phyloP scores from a whole-genome alignment of 1,284 basidiomycete genomes.

The Sporisorium exsertum region DNA sequence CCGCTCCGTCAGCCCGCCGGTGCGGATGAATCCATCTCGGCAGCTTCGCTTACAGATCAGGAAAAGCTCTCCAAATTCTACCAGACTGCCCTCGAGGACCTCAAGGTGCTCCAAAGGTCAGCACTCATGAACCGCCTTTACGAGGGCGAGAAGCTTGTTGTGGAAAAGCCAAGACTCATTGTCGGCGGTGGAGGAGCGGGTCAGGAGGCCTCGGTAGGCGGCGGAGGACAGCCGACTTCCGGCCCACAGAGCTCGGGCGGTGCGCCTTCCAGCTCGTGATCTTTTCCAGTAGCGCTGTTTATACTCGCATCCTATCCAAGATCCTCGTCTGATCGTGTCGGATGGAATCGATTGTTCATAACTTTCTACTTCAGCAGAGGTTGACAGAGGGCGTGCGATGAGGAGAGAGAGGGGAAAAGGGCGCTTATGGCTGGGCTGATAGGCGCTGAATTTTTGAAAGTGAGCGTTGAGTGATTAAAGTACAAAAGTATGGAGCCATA shows the following conservation, averaged over 20 bases:
- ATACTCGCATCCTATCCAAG: conserved; percentile 2
- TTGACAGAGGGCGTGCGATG: neutral
- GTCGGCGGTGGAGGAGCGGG: conserved; percentile 59
- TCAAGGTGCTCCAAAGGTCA: conserved; percentile 64
- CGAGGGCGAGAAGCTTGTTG: conserved; percentile 66
- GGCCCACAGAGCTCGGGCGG: conserved; percentile 48
- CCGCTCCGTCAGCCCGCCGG: conserved; percentile 23
- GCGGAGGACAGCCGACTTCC: conserved; percentile 46
- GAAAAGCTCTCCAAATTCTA: conserved; percentile 59
- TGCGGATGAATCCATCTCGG: conserved; percentile 28
- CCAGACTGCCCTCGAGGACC: conserved; percentile 58
- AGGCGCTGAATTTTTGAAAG: neutral
- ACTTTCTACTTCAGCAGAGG: neutral
- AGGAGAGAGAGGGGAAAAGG: neutral
- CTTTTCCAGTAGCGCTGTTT: neutral
- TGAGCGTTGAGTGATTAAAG: conserved; percentile 10
- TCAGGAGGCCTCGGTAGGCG: conserved; percentile 47
- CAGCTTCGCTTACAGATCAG: conserved; percentile 36
- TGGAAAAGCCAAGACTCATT: conserved; percentile 62
- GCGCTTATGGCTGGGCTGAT: neutral
- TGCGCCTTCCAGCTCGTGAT: conserved; percentile 41
- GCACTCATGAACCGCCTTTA: conserved; percentile 67
- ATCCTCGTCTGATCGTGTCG: neutral
- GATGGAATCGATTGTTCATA: conserved; percentile 5
- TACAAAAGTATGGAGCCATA: conserved; percentile 14